Base-by-base conservation (phyloP, 1,284 basidiomycete genomes). In the Boletus semigastroideus region DNA sequence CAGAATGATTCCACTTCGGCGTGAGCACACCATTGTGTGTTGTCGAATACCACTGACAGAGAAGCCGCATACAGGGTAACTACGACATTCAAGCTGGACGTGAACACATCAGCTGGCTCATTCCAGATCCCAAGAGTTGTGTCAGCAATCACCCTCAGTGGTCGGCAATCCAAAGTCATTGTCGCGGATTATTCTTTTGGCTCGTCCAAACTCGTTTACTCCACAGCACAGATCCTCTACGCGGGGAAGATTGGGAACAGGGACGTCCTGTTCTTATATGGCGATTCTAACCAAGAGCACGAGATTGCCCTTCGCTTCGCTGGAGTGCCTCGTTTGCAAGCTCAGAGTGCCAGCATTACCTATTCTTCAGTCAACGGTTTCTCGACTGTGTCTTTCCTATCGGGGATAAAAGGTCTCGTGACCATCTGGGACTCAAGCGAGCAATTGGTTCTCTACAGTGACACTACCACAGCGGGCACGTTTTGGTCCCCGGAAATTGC, bases 201-300 rank as follows among this genome's bases (percentile, higher is more conserved):
- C 17, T 74, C 65, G 13, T 83, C 83, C 11, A 72, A 69, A 42
- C 61, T 84, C 5, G 64, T 77, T 4, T 88, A 84, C 64, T 84
- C 87, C 7, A 87, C 88, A 11, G 86, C 87, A 0, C 75, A 80
- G 47, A 72, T 91, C 30, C 68, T 83, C 62, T 90, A 81, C 59
- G 82, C 88, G 0, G 84, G 86, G 11, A 72, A 64, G 14, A 88
- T 91, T 51, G 87, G 82, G 37, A 69, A 63, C 4, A 77, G 86
- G 27, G 86, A 91, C 59, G 73, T 90, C 20, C 70, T 91, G 6
- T 83, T 89, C 70, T 69, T 90, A 13, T 81, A 84, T 60, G 87
- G 87, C 2, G 76, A 83, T 53, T 62, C 75, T 1, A 63, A 65
- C 4, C 81, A 90, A 57, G 74, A 75, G n/a, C 81, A 86, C 62